These are phyloP conservation scores for Solanum paucissectum DNA, from an alignment of 257 asterid species.

Conservation along the genomic window DNA sequence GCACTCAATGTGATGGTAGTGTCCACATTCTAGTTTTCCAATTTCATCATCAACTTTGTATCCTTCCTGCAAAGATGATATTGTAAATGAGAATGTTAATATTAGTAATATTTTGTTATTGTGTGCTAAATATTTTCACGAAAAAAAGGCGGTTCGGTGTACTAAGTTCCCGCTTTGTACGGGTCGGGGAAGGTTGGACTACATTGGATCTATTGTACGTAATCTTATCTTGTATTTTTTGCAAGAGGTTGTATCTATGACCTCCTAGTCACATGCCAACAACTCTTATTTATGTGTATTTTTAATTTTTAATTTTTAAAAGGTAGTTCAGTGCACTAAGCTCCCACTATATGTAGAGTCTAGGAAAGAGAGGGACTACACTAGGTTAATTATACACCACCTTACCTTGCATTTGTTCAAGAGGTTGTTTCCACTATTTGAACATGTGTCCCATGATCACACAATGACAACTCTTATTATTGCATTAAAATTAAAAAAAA, in stretches of 20 bases:
- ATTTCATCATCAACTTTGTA: constrained; percentile 22
- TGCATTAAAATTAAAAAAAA: neutral
- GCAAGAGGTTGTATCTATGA: neutral
- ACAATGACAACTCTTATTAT: neutral
- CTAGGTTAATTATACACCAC: neutral
- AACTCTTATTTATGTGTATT: neutral
- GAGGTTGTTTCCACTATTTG: neutral
- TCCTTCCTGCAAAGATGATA: constrained; percentile 28
- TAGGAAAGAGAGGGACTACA: neutral
- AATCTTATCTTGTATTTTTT: neutral
- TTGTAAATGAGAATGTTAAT: neutral
- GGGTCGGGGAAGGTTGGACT: neutral
- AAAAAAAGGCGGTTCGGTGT: rapidly evolving
- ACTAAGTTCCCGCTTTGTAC: neutral
- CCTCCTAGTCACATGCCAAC: neutral
- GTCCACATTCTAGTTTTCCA: constrained; percentile 41
- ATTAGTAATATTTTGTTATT: neutral
- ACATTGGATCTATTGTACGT: neutral
- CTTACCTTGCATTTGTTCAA: neutral
- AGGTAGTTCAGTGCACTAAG: neutral
- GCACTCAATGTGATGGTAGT: constrained; percentile 50
- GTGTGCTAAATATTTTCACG: too few relatives aligned
- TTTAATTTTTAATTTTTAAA: too few relatives aligned
- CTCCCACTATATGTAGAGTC: neutral
- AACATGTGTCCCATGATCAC: neutral